Evolutionary conservation across 805 yeast species (phyloP).

Genomic region (Metschnikowia kofuensis): DNA sequence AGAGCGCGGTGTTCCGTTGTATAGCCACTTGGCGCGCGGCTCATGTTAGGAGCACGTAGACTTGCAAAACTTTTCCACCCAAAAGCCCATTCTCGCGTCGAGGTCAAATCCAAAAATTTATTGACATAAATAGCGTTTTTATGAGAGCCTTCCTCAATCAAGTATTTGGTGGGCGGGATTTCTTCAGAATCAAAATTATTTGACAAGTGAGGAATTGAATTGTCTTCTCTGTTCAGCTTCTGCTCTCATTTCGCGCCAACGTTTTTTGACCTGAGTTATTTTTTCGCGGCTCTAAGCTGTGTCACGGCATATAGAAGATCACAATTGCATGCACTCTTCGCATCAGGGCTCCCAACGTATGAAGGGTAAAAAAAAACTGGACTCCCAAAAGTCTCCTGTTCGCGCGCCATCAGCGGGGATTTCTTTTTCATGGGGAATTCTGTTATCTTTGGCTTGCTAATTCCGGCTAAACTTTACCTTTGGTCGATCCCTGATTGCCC

Average conservation of each 20-base stretch:
- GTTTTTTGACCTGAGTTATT: not conserved
- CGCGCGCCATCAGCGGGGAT: not conserved
- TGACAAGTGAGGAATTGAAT: no score
- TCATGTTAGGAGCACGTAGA: not conserved
- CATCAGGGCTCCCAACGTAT: not conserved
- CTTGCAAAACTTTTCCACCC: not conserved
- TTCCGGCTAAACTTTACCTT: not conserved
- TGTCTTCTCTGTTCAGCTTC: no score
- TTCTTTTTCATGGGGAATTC: not conserved
- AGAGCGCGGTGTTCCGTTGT: not conserved
- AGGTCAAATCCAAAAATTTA: no score
- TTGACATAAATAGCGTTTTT: no score
- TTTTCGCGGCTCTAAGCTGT: not conserved
- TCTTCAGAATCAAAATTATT: no score
- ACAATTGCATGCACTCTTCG: not conserved
- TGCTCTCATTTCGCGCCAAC: not conserved
- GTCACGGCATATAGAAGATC: not conserved
- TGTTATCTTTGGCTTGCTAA: not conserved
- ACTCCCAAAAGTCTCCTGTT: not conserved
- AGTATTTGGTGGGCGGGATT: no score
- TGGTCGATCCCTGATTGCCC: no score
- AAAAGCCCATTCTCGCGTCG: not conserved
- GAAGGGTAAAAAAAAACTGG: not conserved
- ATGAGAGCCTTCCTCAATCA: no score
- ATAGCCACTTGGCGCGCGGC: constrained; percentile 2